Evolutionary conservation across 306 rosid genomes (phyloP).

Genomic region (Styphnolobium japonicum): DNA sequence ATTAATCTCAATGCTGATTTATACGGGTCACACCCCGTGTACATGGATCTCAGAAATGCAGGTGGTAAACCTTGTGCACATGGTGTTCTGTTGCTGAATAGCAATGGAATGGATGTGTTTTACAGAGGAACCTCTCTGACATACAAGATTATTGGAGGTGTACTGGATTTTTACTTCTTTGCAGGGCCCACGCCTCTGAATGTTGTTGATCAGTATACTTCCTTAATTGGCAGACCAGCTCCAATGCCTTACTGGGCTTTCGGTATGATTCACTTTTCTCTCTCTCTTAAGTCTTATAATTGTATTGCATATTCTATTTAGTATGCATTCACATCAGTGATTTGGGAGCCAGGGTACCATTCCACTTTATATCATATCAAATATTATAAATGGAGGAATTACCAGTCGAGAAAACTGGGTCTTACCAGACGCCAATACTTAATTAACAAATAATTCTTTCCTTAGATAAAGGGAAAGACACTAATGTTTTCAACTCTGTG

Average conservation of each 20-base stretch:
- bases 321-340: not conserved
- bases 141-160: slow-evolving; percentile 83
- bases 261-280: slow-evolving; percentile 44
- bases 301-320: not conserved
- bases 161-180: slow-evolving; percentile 88
- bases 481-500: not conserved
- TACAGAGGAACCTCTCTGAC: slow-evolving; percentile 71
- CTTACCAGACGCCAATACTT: not conserved
- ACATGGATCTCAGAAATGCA: slow-evolving; percentile 73
- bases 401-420: not conserved
- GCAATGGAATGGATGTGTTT: slow-evolving; percentile 94
- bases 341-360: not conserved
- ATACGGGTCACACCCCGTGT: slow-evolving; percentile 85
- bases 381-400: not conserved
- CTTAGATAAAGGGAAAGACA: not conserved
- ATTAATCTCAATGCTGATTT: slow-evolving; percentile 78
- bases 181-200: slow-evolving; percentile 70
- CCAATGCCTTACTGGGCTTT: slow-evolving; percentile 97
- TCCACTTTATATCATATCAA: not conserved
- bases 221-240: slow-evolving; percentile 84
- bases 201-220: slow-evolving; percentile 84
- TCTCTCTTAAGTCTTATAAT: not conserved
- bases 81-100: slow-evolving; percentile 77
- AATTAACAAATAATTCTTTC: not conserved
- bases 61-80: slow-evolving; percentile 69